Conservation (phyloP, 176 grass and related monocot genomes). For the sorghum (Sorghum bicolor) region Sorghum_bicolor_NCBIv3 NC_012870.2:58178501-58179000, state of each 20-base stretch:
- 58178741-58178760: neutral
- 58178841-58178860: neutral
- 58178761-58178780: neutral
- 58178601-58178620: too few species aligned
- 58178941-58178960: neutral
- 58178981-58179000: neutral
- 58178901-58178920: neutral
- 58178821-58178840: neutral
- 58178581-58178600: constrained; percentile 8
- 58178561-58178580: too few species aligned
- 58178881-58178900: neutral
- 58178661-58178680: too few species aligned
- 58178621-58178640: neutral
- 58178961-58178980: constrained; percentile 19
- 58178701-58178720: neutral
- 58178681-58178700: neutral
- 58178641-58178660: neutral
- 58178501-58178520: too few species aligned
- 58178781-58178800: constrained; percentile 15
- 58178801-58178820: constrained; percentile 25
- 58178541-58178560: too few species aligned
- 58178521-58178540: too few species aligned
- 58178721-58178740: neutral
- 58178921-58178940: neutral
- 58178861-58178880: neutral